Conservation (phyloP, 176 grass and related monocot genomes). For the Oryza australiensis region DNA sequence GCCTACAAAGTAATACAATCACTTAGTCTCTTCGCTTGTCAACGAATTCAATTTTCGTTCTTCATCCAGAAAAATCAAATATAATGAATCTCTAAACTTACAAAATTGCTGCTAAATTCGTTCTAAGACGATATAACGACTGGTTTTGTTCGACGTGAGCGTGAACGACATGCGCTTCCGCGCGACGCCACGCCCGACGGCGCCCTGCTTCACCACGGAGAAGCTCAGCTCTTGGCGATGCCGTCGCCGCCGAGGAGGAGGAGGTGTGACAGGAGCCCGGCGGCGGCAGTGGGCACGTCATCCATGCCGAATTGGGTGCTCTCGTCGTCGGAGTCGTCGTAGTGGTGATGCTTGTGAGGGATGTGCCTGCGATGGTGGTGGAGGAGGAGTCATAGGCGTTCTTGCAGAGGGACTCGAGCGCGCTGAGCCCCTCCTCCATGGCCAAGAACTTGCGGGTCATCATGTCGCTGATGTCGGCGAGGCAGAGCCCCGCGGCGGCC, state of each 20-base stretch:
- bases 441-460: slow-evolving; percentile 70
- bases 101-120: too few relatives aligned
- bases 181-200: neutral
- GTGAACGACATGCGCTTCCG: slow-evolving; percentile 55
- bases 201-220: slow-evolving; percentile 10
- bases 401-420: slow-evolving; percentile 72
- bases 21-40: too few relatives aligned
- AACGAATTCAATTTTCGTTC: too few relatives aligned
- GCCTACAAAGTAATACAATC: too few relatives aligned
- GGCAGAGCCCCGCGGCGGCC: slow-evolving; percentile 63
- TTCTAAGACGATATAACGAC: too few relatives aligned
- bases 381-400: slow-evolving; percentile 33
- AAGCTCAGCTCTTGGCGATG: slow-evolving; percentile 55
- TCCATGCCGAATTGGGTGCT: slow-evolving; percentile 36
- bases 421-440: slow-evolving; percentile 56
- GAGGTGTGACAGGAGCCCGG: neutral
- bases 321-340: neutral
- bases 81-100: too few relatives aligned
- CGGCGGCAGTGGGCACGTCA: neutral
- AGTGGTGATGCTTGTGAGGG: neutral
- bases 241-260: neutral
- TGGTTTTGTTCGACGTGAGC: too few relatives aligned
- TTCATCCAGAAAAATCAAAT: too few relatives aligned
- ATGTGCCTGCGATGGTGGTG: too few relatives aligned
- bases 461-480: slow-evolving; percentile 88